Evolutionary conservation across 2,329 filamentous ascomycete species (phyloP).

Genomic region (Apiospora sp.): DNA sequence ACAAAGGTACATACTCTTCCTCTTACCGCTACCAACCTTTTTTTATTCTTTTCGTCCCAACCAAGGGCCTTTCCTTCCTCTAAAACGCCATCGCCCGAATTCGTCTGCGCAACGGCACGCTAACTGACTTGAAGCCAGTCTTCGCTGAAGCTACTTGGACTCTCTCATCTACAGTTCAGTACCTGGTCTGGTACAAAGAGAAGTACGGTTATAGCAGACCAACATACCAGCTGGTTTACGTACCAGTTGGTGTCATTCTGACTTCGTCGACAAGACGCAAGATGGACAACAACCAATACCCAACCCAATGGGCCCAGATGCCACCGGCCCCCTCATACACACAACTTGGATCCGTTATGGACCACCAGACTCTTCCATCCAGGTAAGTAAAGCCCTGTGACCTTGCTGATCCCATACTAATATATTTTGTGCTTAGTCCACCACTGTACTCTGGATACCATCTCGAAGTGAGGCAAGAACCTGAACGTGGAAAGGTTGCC

Average conservation of each 20-base stretch:
- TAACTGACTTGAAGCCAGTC: background rate
- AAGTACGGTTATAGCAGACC: background rate
- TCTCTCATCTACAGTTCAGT: background rate
- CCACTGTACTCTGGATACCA: constrained; percentile 17
- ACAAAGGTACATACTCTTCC: background rate
- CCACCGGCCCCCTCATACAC: background rate
- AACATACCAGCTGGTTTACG: background rate
- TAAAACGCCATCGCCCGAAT: background rate
- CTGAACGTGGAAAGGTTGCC: constrained; percentile 27
- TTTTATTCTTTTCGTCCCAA: background rate
- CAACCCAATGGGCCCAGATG: constrained; percentile 10
- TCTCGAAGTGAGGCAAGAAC: constrained; percentile 21
- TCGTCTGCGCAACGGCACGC: background rate
- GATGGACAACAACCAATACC: constrained; percentile 17
- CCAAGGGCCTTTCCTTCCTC: background rate
- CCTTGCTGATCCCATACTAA: background rate
- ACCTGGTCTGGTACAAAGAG: background rate
- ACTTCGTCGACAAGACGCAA: background rate
- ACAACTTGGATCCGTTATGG: background rate
- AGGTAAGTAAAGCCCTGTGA: background rate
- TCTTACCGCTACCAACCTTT: background rate
- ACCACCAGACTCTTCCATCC: constrained; percentile 9
- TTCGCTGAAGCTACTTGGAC: background rate
- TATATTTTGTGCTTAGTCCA: background rate
- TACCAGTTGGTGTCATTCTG: background rate